A percentile compares a stretch with the other conserved stretches of the same genome.
These are phyloP conservation scores for Raddia guianensis DNA, from an alignment of 176 grass and related monocot genomes.

Conservation along the genomic window DNA sequence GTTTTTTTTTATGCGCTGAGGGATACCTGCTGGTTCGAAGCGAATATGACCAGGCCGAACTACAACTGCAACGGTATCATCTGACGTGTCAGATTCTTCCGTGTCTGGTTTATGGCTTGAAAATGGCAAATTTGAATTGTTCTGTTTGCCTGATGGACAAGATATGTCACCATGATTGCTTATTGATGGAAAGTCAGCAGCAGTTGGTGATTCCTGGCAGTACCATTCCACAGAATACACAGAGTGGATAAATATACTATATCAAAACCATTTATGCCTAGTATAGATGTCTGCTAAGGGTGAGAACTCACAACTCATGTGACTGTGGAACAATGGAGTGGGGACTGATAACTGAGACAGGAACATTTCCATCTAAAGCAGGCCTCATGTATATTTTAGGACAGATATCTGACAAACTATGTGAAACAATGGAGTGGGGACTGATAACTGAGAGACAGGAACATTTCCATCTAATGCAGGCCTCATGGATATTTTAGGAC, in stretches of 20 bases:
- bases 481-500: constrained; percentile 1
- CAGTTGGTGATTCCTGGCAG: constrained; percentile 39
- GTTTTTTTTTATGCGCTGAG: constrained; percentile 23
- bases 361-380: background rate
- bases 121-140: constrained; percentile 26
- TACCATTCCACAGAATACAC: constrained; percentile 49
- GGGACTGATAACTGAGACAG: constrained; percentile 19
- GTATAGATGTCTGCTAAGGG: background rate
- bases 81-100: constrained; percentile 53
- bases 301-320: background rate
- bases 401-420: background rate
- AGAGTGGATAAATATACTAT: constrained; percentile 32
- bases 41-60: constrained; percentile 93
- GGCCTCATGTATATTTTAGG: background rate
- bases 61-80: constrained; percentile 71
- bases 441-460: background rate
- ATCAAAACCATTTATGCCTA: constrained; percentile 19
- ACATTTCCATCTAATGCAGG: background rate
- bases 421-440: too few relatives aligned
- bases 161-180: constrained; percentile 40
- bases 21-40: constrained; percentile 80
- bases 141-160: constrained; percentile 44
- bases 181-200: constrained; percentile 34
- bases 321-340: background rate
- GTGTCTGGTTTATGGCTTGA: constrained; percentile 43